Conservation (phyloP, 352 stramenopile species). For the Phytophthora rubi region DNA sequence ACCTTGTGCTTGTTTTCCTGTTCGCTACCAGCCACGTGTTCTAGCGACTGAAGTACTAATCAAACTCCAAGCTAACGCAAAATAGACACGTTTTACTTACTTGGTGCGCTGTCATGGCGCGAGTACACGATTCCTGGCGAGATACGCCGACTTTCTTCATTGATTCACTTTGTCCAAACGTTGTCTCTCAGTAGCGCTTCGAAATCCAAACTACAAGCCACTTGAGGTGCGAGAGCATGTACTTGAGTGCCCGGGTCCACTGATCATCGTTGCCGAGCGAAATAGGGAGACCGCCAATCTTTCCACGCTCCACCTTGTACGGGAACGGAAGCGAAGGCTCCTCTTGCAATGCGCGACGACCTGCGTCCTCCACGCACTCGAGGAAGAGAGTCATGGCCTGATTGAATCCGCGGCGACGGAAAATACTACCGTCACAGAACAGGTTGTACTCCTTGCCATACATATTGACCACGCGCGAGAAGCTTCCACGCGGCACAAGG, state of each 20-base stretch:
- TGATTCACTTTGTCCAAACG: slow-evolving; percentile 14
- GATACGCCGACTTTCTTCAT: slow-evolving; percentile 30
- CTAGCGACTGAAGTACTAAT: slow-evolving; percentile 16
- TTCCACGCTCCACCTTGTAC: slow-evolving; percentile 91
- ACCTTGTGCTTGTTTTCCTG: slow-evolving; percentile 8
- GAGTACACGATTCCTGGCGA: slow-evolving; percentile 28
- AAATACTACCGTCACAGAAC: slow-evolving; percentile 86
- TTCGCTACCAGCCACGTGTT: slow-evolving; percentile 5
- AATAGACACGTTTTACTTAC: slow-evolving; percentile 39
- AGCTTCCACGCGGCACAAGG: slow-evolving; percentile 85
- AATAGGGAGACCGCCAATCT: slow-evolving; percentile 91
- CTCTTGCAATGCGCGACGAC: slow-evolving; percentile 86
- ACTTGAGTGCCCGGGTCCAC: slow-evolving; percentile 93
- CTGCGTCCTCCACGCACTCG: slow-evolving; percentile 88
- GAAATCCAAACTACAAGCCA: slow-evolving; percentile 94
- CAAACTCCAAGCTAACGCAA: slow-evolving; percentile 21
- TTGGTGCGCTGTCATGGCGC: slow-evolving; percentile 10
- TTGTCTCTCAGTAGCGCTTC: slow-evolving; percentile 70
- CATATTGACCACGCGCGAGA: slow-evolving; percentile 85
- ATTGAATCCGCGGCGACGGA: slow-evolving; percentile 91
- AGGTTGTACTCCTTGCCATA: slow-evolving; percentile 87
- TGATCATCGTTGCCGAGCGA: slow-evolving; percentile 89
- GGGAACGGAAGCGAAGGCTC: slow-evolving; percentile 91
- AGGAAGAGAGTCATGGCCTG: slow-evolving; percentile 91
- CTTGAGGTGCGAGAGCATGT: slow-evolving; percentile 92